A percentile compares a stretch with the other conserved stretches of the same genome.
These are phyloP conservation scores for Tetrapisispora taiwanensis DNA, from an alignment of 805 yeast species.

Conservation along the genomic window DNA sequence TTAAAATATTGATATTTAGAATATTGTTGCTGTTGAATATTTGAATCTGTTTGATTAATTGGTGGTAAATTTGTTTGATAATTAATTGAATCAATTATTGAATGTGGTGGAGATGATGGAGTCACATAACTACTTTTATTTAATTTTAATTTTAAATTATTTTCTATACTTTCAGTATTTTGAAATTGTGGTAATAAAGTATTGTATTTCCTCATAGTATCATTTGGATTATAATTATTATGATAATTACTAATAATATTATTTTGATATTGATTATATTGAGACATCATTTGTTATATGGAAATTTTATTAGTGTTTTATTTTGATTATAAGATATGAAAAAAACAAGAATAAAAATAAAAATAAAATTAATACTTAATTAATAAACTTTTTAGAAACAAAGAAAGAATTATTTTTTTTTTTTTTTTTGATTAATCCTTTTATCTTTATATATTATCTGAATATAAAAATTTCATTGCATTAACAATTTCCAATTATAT, in stretches of 20 bases:
- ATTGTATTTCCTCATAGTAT: constrained; percentile 1
- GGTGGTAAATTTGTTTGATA: constrained; percentile 1
- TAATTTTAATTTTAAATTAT: constrained; percentile 14
- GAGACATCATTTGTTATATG: neutral
- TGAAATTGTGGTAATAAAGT: constrained; percentile 13
- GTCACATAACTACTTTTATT: constrained; percentile 4
- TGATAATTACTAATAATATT: neutral
- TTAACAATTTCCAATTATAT: too few species aligned
- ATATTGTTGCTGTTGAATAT: neutral
- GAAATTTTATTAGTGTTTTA: too few species aligned
- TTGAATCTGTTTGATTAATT: neutral
- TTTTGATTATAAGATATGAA: too few species aligned
- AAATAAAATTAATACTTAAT: too few species aligned
- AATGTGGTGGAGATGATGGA: neutral
- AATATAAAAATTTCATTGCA: too few species aligned
- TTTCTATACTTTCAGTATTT: constrained; percentile 10
- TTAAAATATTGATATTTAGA: neutral
- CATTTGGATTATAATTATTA: neutral
- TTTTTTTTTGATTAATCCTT: too few species aligned
- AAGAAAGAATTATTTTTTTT: too few species aligned
- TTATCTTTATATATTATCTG: too few species aligned
- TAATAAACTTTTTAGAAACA: too few species aligned
- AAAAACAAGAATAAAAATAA: too few species aligned
- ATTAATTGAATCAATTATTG: neutral
- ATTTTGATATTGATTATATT: neutral